Evolutionary conservation across 768 basidiomycete species (phyloP).

Genomic region (Lentinula guzmanii): DNA sequence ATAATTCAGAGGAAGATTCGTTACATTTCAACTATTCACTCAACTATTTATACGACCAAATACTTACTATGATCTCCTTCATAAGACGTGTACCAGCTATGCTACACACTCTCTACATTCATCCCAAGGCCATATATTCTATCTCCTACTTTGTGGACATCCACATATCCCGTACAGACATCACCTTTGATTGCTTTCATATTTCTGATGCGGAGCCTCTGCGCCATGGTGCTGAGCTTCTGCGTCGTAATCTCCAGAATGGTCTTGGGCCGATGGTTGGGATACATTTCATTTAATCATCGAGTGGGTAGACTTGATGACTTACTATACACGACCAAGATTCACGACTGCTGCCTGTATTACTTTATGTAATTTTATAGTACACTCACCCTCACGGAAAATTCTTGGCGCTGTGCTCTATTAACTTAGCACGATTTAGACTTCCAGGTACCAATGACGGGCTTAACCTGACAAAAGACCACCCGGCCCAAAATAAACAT

Average conservation of each 20-base stretch:
- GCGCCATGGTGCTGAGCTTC: constrained; percentile 18
- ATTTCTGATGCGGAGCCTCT: constrained; percentile 37
- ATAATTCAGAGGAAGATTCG: constrained; percentile 8
- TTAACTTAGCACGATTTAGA: too few species aligned
- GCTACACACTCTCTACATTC: not conserved
- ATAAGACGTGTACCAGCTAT: not conserved
- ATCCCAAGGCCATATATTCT: not conserved
- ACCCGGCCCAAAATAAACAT: too few species aligned
- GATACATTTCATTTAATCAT: not conserved
- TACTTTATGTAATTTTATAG: too few species aligned
- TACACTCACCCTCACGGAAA: too few species aligned
- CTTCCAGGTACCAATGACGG: too few species aligned
- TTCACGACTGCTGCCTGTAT: too few species aligned
- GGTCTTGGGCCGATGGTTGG: not conserved
- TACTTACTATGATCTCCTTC: not conserved
- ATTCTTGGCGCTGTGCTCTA: too few species aligned
- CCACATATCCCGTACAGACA: constrained; percentile 27
- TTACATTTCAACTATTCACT: not conserved
- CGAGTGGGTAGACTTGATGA: too few species aligned
- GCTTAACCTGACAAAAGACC: too few species aligned
- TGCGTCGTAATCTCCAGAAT: not conserved
- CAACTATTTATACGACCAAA: not conserved
- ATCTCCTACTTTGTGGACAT: constrained; percentile 24
- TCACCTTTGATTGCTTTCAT: constrained; percentile 36
- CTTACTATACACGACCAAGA: too few species aligned